These are phyloP conservation scores for Clavulina sp. DNA, from an alignment of 768 basidiomycete species.

Conservation along the genomic window DNA sequence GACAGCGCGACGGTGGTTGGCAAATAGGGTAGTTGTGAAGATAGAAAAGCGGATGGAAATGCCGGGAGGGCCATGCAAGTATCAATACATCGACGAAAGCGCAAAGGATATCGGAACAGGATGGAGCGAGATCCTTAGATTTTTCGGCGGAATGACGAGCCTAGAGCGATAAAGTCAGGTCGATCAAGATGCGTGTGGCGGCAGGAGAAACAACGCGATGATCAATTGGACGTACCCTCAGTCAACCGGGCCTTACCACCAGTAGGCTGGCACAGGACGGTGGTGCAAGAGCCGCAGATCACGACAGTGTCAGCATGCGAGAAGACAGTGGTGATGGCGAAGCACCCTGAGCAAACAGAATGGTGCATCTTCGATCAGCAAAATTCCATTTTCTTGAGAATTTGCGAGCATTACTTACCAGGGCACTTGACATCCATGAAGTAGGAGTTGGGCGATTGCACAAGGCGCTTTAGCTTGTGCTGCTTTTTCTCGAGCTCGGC, in stretches of 20 bases:
- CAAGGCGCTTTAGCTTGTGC: conserved; percentile 99
- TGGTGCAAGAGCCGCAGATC: conserved; percentile 80
- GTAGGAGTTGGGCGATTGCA: conserved; percentile 96
- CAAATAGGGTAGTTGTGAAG: too few species aligned
- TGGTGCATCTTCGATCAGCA: background rate
- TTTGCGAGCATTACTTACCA: conserved; percentile 33
- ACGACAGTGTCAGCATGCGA: conserved; percentile 98
- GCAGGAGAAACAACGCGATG: conserved; percentile 1
- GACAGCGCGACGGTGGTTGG: too few species aligned
- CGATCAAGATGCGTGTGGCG: background rate
- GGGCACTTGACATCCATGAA: conserved; percentile 99
- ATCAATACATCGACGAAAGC: too few species aligned
- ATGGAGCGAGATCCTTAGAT: conserved; percentile 19
- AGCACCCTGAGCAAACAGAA: conserved; percentile 47
- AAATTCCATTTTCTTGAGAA: conserved; percentile 1
- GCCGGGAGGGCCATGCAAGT: too few species aligned
- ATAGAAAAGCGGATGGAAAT: too few species aligned
- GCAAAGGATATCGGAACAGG: too few species aligned
- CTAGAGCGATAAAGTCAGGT: conserved; percentile 24
- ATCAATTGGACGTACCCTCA: conserved; percentile 50
- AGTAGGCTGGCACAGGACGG: conserved; percentile 92
- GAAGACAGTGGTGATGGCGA: conserved; percentile 93
- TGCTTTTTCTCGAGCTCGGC: conserved; percentile 67
- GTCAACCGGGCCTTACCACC: conserved; percentile 97
- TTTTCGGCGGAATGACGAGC: conserved; percentile 97